Percentiles rank a stretch among this genome's conserved stretches.
Evolutionary conservation across 352 stramenopile species (phyloP).

Genomic region (Halophytophthora batemanensis): DNA sequence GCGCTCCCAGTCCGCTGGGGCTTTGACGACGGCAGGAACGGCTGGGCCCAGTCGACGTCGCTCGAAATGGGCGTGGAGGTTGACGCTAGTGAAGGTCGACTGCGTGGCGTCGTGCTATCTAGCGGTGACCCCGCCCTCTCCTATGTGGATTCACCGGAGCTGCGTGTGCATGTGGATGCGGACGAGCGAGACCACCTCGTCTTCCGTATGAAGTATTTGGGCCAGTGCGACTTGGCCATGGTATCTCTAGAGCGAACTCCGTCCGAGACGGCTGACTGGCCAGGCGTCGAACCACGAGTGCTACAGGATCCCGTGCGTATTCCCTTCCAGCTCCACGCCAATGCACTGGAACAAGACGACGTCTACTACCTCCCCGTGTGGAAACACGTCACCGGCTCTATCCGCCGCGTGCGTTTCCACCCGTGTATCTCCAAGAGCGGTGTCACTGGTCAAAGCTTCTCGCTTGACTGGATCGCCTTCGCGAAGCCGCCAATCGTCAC

Average conservation of each 20-base stretch:
- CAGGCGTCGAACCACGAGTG: slow-evolving; percentile 24
- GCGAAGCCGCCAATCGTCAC: slow-evolving; percentile 66
- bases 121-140: slow-evolving; percentile 27
- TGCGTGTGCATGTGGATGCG: slow-evolving; percentile 46
- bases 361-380: slow-evolving; percentile 67
- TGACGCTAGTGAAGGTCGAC: slow-evolving; percentile 37
- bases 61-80: slow-evolving; percentile 71
- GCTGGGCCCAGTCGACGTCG: slow-evolving; percentile 54
- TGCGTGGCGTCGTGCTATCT: slow-evolving; percentile 43
- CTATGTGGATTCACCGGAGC: slow-evolving; percentile 61
- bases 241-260: slow-evolving; percentile 43
- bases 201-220: slow-evolving; percentile 60
- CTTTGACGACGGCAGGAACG: slow-evolving; percentile 56
- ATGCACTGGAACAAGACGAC: slow-evolving; percentile 26
- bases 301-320: slow-evolving; percentile 53
- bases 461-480: slow-evolving; percentile 70
- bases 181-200: slow-evolving; percentile 50
- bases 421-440: slow-evolving; percentile 33
- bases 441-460: slow-evolving; percentile 57
- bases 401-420: slow-evolving; percentile 62
- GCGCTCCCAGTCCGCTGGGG: slow-evolving; percentile 46
- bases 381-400: slow-evolving; percentile 50
- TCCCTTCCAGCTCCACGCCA: slow-evolving; percentile 39
- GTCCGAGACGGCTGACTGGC: slow-evolving; percentile 30
- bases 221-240: slow-evolving; percentile 53